phyloP scores from a whole-genome alignment of 805 yeast genomes.

The Zygosaccharomyces bisporus region DNA sequence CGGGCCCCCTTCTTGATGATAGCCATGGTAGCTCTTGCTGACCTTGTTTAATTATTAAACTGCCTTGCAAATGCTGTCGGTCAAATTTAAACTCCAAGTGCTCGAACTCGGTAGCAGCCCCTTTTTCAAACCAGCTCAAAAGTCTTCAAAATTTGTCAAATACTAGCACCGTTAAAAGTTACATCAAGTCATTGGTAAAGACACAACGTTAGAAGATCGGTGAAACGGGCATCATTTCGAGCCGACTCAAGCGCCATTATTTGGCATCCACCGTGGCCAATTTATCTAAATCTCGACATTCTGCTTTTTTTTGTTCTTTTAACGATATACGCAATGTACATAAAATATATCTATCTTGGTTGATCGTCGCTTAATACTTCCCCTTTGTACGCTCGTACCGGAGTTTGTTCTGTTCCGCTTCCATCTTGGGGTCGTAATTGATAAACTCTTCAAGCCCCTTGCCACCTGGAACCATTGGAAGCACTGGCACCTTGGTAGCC shows the following conservation, averaged over 20 bases:
- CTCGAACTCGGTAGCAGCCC: neutral
- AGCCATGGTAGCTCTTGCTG: slow-evolving; percentile 48
- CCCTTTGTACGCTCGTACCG: slow-evolving; percentile 74
- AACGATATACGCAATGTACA: neutral
- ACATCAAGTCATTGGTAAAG: neutral
- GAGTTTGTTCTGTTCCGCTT: slow-evolving; percentile 61
- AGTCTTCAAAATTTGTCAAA: neutral
- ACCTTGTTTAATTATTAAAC: neutral
- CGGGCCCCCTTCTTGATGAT: slow-evolving; percentile 73
- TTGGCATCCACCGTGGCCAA: too few relatives aligned
- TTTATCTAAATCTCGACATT: neutral
- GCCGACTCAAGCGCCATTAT: too few relatives aligned
- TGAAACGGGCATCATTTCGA: neutral
- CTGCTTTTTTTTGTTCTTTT: neutral
- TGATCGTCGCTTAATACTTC: slow-evolving; percentile 43
- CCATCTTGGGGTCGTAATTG: slow-evolving; percentile 77
- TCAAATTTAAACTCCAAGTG: neutral
- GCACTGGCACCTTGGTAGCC: slow-evolving; percentile 87
- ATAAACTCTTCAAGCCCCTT: slow-evolving; percentile 92
- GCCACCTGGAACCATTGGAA: slow-evolving; percentile 98
- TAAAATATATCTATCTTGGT: neutral
- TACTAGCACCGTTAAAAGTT: neutral
- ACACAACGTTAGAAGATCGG: neutral
- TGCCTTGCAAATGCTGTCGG: neutral
- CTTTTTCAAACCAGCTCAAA: neutral